phyloP scores from a whole-genome alignment of 2,329 filamentous ascomycete genomes.

The Pseudogymnoascus sp. region DNA sequence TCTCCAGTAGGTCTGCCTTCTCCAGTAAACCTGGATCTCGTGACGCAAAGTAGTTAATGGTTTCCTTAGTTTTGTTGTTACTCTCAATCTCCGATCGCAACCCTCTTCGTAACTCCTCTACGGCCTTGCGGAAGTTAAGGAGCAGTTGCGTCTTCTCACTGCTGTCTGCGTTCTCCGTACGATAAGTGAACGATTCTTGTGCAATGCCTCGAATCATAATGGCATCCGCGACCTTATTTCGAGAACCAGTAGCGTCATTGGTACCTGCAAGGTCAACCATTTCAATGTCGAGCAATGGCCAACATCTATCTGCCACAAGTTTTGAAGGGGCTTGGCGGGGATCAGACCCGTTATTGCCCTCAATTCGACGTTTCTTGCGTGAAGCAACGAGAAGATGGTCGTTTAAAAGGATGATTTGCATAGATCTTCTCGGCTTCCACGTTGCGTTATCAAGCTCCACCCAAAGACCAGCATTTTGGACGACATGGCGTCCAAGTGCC shows the following conservation, averaged over 20 bases:
- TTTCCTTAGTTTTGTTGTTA: conserved; percentile 75
- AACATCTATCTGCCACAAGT: conserved; percentile 88
- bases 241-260: conserved; percentile 49
- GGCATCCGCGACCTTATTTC: conserved; percentile 70
- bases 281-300: conserved; percentile 87
- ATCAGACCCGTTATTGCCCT: conserved; percentile 49
- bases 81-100: conserved; percentile 82
- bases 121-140: conserved; percentile 84
- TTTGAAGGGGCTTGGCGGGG: conserved; percentile 55
- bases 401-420: conserved; percentile 88
- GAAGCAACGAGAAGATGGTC: conserved; percentile 89
- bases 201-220: conserved; percentile 84
- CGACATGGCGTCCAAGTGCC: conserved; percentile 82
- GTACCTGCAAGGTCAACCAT: conserved; percentile 78
- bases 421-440: conserved; percentile 83
- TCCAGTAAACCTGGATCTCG: conserved; percentile 70
- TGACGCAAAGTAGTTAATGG: conserved; percentile 78
- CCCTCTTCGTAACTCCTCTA: conserved; percentile 83
- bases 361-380: conserved; percentile 83
- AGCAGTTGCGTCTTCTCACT: conserved; percentile 75
- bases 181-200: conserved; percentile 88
- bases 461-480: conserved; percentile 89
- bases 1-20: conserved; percentile 74
- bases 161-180: conserved; percentile 74
- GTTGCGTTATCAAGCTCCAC: conserved; percentile 96